phyloP scores from a whole-genome alignment of 2,329 filamentous ascomycete species.

The Paracoccidioides lutzii region DNA sequence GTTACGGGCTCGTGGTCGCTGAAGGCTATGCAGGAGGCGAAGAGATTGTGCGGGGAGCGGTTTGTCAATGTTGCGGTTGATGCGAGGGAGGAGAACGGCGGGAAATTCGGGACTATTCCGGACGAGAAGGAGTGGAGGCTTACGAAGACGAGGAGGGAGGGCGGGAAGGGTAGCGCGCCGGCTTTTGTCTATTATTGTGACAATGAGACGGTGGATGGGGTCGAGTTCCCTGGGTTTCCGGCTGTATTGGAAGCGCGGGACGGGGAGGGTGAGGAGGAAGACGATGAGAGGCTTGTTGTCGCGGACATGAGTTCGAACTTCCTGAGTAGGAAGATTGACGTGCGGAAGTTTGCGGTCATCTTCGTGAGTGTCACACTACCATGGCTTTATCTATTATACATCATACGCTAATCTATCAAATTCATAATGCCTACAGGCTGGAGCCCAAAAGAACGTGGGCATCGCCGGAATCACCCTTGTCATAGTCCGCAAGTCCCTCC shows the following conservation, averaged over 20 bases:
- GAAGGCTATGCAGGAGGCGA: constrained; percentile 77
- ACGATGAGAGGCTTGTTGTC: constrained; percentile 62
- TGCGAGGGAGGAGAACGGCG: constrained; percentile 47
- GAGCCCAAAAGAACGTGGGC: constrained; percentile 90
- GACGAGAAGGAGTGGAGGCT: constrained; percentile 64
- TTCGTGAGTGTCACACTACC: constrained; percentile 47
- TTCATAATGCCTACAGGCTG: constrained; percentile 31
- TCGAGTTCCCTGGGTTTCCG: constrained; percentile 74
- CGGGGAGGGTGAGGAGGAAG: constrained; percentile 40
- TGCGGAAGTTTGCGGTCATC: constrained; percentile 67
- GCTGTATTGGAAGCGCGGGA: constrained; percentile 53
- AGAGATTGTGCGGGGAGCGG: constrained; percentile 61
- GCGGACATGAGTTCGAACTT: constrained; percentile 95
- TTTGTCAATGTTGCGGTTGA: constrained; percentile 67
- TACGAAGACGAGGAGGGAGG: constrained; percentile 46
- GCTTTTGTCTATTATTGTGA: constrained; percentile 81
- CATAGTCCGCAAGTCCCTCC: constrained; percentile 67
- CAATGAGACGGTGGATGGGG: constrained; percentile 80
- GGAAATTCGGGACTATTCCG: constrained; percentile 79
- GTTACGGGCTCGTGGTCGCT: constrained; percentile 84
- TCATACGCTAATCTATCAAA: background rate
- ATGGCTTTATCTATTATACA: background rate
- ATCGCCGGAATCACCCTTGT: constrained; percentile 75
- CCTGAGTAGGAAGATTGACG: constrained; percentile 62
- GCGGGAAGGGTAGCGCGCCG: constrained; percentile 27